Base-by-base conservation (phyloP, 1,284 basidiomycete species). In the Tilletia walkeri region DNA sequence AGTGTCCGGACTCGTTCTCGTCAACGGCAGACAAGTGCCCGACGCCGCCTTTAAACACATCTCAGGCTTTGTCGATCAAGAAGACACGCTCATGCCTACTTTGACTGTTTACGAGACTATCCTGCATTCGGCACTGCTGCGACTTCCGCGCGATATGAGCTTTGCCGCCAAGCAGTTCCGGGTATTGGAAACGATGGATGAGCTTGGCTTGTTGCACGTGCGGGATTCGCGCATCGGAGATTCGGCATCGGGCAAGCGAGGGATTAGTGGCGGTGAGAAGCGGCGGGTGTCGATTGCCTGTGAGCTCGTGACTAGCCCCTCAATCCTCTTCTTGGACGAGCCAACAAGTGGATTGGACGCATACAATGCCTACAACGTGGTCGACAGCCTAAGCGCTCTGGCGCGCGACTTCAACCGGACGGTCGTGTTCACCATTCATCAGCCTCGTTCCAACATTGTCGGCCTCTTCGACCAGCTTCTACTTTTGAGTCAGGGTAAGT, bases 61-160 rank as follows among this genome's bases (percentile, higher is more conserved):
- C 10, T 89, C 91, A 72, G 95, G 95, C 45, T 99, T 92, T 78
- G 95, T 99, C 67, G 95, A 99, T 83, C 95, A 99, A 85, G 95
- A 98, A 84, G 95, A 99, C 84, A 95, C 94, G 6, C 86, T 99
- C 68, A 94, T 99, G 90, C 89, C 91, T 78, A 98, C 95, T 1
- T 85, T 99, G 83, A 98, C 95, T 1, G 95, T 98, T 12, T 98
- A 97, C 83, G 95, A 99, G 86, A 97, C 95, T 0, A 91, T 99
- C 16, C 84, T 98, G 68, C 96, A 95, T 82, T 95, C 93, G 65
- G 95, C 95, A 10, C 83, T 98, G 67, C 85, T 99, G 76, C 86
- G 95, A 71, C 85, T 98, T 54, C 95, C 95, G 2, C 86, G 94
- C 72, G 94, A 96, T 78, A 98, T 98, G 95, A 92, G 91, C 75